Base-by-base conservation (phyloP, 768 basidiomycete species). In the Leccinum barrowsii region DNA sequence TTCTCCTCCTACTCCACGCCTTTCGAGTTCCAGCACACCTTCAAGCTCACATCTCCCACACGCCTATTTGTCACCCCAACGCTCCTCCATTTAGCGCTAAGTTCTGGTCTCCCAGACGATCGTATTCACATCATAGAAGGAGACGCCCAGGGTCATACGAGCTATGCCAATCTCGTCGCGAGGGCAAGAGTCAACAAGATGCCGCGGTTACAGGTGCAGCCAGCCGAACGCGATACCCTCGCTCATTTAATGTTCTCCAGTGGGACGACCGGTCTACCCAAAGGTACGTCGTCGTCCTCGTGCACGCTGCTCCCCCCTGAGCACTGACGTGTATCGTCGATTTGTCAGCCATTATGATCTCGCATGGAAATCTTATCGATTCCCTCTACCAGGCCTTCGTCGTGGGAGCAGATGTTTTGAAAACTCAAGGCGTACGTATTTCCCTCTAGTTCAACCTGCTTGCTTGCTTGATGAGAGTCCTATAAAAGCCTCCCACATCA, bases 231-330 rank as follows among this genome's bases (percentile, higher is more conserved):
- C 30, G 74, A 85, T 58, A 87, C 85, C 0, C 71, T 89, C 1
- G 89, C 86, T 1, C 89, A 90, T 67, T 74, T 91, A 3, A 75
- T 86, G 0, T 89, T 89, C 66, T 91, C 89, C 0, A 90, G 89
- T 63, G 89, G 89, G 22, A 91, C 90, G 0, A 90, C 80, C 59
- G 89, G 90, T 0, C 73, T 85, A 4, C 87, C 89, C 0, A 91
- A 91, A 80, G 87, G 88, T 84, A 24, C 7, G 66, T 59, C 7
- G 66, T 59, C 7, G 17, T 3, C 6, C 10, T n/a, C 47, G 47
- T 48, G 47, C 24, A 17, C 19, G 42, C 11, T 19, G 42, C 19
- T 44, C 34, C 10, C 42, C 19, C 42, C 42, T 2, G 19, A 19
- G 19, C 7, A 24, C 52, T 57, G n/a, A 73, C 19, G 47, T 48